Evolutionary conservation across 371 early-diverging fungal species (phyloP).

Genomic region (Apophysomyces trapeziformis): DNA sequence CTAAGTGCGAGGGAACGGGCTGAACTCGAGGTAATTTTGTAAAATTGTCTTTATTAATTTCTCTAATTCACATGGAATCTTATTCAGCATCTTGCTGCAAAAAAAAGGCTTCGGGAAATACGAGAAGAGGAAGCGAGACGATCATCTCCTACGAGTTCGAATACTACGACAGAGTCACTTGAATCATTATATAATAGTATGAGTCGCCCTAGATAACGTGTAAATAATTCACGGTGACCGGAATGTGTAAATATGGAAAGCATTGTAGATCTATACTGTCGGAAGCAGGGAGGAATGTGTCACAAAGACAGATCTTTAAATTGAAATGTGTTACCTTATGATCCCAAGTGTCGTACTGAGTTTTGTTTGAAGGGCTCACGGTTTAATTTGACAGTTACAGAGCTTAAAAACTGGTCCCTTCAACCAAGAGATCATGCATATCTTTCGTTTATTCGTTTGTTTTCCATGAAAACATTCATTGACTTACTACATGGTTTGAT

Average conservation of each 20-base stretch:
- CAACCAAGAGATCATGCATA: too few species aligned
- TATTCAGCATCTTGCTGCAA: slow-evolving; percentile 25
- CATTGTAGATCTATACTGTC: too few species aligned
- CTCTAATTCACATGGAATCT: neutral
- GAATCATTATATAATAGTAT: neutral
- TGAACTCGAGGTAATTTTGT: slow-evolving; percentile 19
- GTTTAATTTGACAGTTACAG: too few species aligned
- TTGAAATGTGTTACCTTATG: neutral
- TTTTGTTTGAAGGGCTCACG: too few species aligned
- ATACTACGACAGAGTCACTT: neutral
- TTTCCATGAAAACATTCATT: too few species aligned
- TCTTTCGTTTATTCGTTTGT: too few species aligned
- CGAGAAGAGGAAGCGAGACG: slow-evolving; percentile 21
- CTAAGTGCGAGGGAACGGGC: slow-evolving; percentile 24
- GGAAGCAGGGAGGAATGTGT: neutral
- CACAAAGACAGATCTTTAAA: neutral
- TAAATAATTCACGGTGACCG: neutral
- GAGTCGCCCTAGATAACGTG: neutral
- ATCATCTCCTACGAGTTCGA: neutral
- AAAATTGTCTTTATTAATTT: neutral
- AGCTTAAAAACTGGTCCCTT: too few species aligned
- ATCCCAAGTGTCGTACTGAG: too few species aligned
- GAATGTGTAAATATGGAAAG: neutral
- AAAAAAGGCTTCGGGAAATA: slow-evolving; percentile 11
- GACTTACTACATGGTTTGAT: too few species aligned